Evolutionary conservation across 139 green algal species (phyloP).

Genomic region (Auxenochlorella protothecoides): DNA sequence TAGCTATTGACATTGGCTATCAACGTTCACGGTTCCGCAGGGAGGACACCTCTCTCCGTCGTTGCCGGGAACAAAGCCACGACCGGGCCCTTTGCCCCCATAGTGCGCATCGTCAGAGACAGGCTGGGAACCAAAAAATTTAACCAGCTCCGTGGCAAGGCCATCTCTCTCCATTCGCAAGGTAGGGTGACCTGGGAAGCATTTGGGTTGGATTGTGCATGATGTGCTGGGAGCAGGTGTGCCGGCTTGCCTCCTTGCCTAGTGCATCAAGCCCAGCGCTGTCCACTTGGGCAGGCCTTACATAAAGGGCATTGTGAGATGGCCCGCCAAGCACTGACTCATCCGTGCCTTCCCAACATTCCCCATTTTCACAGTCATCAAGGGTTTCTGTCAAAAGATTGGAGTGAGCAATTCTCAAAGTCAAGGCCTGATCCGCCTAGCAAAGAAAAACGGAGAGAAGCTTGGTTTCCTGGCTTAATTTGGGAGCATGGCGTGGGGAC

Average conservation of each 20-base stretch:
- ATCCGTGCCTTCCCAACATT: no score
- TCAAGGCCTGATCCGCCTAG: slow-evolving; percentile 89
- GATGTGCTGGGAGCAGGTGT: neutral
- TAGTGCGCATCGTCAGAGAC: slow-evolving; percentile 69
- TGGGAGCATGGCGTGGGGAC: no score
- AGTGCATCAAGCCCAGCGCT: no score
- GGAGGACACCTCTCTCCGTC: neutral
- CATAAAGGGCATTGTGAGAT: no score
- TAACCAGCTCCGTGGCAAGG: slow-evolving; percentile 94
- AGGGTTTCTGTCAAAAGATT: slow-evolving; percentile 87
- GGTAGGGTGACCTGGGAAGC: slow-evolving; percentile 30
- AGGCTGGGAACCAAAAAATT: slow-evolving; percentile 90
- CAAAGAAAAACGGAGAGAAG: slow-evolving; percentile 97
- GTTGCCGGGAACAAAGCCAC: slow-evolving; percentile 64
- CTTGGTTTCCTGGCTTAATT: slow-evolving; percentile 86
- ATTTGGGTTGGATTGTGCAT: neutral
- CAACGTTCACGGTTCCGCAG: no score
- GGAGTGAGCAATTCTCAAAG: slow-evolving; percentile 84
- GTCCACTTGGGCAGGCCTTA: no score
- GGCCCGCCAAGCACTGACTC: neutral
- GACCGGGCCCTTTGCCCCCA: slow-evolving; percentile 76
- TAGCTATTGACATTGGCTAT: no score
- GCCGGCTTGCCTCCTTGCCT: no score
- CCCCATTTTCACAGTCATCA: slow-evolving; percentile 77
- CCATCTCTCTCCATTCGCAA: slow-evolving; percentile 95